These are phyloP conservation scores for Clitoria ternatea DNA, from an alignment of 306 rosid genomes.

Conservation along the genomic window DNA sequence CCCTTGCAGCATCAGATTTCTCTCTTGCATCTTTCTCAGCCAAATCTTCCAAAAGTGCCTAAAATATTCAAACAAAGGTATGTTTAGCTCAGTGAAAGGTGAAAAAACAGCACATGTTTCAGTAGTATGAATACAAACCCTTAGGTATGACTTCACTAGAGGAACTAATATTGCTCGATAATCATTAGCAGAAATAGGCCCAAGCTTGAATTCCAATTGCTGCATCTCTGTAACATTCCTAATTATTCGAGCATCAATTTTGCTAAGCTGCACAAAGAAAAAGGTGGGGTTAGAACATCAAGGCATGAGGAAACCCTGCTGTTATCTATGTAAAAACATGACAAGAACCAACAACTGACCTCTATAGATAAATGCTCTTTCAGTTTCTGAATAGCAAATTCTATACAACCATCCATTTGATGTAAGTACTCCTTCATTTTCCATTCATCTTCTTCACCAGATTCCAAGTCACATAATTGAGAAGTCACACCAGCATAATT, in stretches of 20 bases:
- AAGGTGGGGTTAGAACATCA: slow-evolving; percentile 32
- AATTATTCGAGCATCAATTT: slow-evolving; percentile 75
- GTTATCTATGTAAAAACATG: slow-evolving; percentile 11
- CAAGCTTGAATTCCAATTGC: slow-evolving; percentile 81
- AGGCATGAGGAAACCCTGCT: slow-evolving; percentile 11
- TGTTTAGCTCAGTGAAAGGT: slow-evolving; percentile 15
- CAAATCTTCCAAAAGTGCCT: slow-evolving; percentile 85
- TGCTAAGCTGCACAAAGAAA: slow-evolving; percentile 73
- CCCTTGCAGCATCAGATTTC: slow-evolving; percentile 93
- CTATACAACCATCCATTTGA: slow-evolving; percentile 74
- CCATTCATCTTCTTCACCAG: slow-evolving; percentile 86
- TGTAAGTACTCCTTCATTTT: slow-evolving; percentile 75
- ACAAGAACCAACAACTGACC: slow-evolving; percentile 46
- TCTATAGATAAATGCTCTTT: slow-evolving; percentile 79
- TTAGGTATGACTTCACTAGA: slow-evolving; percentile 74
- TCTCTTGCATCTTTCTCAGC: slow-evolving; percentile 95
- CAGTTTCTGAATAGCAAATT: slow-evolving; percentile 77
- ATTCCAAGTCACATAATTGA: slow-evolving; percentile 79
- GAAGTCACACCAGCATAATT: slow-evolving; percentile 57
- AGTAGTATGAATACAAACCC: slow-evolving; percentile 61
- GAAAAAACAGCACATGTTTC: slow-evolving; percentile 10
- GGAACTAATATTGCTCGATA: slow-evolving; percentile 80
- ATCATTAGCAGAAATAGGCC: slow-evolving; percentile 71
- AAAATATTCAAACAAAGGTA: slow-evolving; percentile 24
- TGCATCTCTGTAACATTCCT: slow-evolving; percentile 74